Evolutionary conservation across 257 asterid species (phyloP).

Genomic region (Handroanthus guayacan): DNA sequence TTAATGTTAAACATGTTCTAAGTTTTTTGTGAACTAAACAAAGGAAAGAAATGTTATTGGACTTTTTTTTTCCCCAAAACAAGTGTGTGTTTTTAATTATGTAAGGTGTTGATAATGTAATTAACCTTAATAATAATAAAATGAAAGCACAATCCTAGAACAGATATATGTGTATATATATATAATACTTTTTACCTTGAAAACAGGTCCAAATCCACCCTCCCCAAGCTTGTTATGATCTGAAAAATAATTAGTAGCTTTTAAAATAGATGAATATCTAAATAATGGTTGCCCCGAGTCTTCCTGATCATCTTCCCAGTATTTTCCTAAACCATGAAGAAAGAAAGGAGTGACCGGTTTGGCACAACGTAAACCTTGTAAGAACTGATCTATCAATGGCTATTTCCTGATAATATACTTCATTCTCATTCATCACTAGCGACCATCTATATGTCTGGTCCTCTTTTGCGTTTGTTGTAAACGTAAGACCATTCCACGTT

Average conservation of each 20-base stretch:
- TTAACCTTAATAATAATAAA: too few relatives aligned
- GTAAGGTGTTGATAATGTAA: too few relatives aligned
- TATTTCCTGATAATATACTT: slow-evolving; percentile 29
- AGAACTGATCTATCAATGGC: slow-evolving; percentile 23
- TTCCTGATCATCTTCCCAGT: not conserved
- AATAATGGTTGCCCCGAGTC: slow-evolving; percentile 30
- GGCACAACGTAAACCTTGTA: slow-evolving; percentile 34
- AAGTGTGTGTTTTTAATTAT: too few relatives aligned
- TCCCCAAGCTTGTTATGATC: slow-evolving; percentile 38
- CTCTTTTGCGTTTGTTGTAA: slow-evolving; percentile 31
- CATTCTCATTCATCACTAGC: slow-evolving; percentile 36
- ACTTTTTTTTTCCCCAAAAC: too few relatives aligned
- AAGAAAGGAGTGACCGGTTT: slow-evolving; percentile 30
- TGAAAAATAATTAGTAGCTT: slow-evolving; percentile 40
- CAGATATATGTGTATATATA: too few relatives aligned
- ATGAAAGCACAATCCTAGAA: too few relatives aligned
- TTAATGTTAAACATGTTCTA: too few relatives aligned
- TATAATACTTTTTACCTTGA: too few relatives aligned
- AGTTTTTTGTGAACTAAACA: too few relatives aligned
- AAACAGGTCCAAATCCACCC: slow-evolving; percentile 48
- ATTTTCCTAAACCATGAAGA: not conserved
- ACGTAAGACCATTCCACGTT: slow-evolving; percentile 44
- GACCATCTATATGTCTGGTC: slow-evolving; percentile 23
- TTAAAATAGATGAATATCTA: not conserved
- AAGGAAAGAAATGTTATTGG: too few relatives aligned